Base-by-base conservation (phyloP, 768 basidiomycete genomes). In the Panus rudis region DNA sequence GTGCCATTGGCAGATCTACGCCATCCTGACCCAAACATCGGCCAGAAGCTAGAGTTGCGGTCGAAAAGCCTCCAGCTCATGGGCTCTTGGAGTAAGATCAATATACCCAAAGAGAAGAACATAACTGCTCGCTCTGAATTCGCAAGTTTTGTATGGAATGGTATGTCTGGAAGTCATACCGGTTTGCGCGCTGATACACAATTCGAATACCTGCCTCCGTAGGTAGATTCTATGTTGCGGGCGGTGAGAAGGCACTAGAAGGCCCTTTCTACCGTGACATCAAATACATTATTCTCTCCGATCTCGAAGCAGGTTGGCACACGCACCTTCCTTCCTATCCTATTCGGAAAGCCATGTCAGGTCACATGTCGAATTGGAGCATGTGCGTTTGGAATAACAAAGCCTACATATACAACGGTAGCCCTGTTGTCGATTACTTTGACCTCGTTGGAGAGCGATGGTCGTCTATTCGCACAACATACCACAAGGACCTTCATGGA, bases 331-430 rank as follows among this genome's bases (percentile, higher is more conserved):
- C 53, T n/a, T 17, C 28, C n/a, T 52, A 49, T 37, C 46, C 50
- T 16, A 14, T 28, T n/a, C 16, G 32, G 11, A n/a, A 27, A 14
- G 40, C 22, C 16, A 23, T 5, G 13, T 6, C 24, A 27, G 45
- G 20, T 26, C 34, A 25, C 10, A 41, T 43, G 42, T 42, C 45
- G 13, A 48, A 43, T 17, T 49, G 37, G 19, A 49, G 42, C 4
- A 44, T 56, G 46, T 47, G 13, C 7, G 46, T 62, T 3, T n/a
- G n/a, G n/a, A n/a, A n/a, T n/a, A 52, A 59, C 28, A 58, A 55
- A 32, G 69, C 66, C 2, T 64, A 68, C 42, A 55, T 68, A 27
- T 69, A 66, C 55, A 58, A 53, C 11, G 68, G 68, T 2, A 40
- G 46, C 4, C 47, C 49, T 0, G 41, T 44, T 0, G 34, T 69